phyloP scores from a whole-genome alignment of 2,329 filamentous ascomycete species.

The Zalaria obscura region DNA sequence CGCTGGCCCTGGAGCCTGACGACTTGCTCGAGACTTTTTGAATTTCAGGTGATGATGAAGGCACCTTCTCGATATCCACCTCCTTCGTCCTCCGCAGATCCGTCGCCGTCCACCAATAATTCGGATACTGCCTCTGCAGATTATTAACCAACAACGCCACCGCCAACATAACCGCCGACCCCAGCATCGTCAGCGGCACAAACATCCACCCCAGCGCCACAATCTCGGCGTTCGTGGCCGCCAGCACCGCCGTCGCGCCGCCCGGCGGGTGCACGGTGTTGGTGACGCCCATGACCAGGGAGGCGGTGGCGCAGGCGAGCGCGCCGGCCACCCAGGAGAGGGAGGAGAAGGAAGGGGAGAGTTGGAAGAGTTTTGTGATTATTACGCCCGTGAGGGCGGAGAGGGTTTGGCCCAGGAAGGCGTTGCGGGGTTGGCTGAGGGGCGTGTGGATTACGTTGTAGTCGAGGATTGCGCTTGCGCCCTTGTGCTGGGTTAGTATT shows the following conservation, averaged over 20 bases:
- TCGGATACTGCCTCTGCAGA: conserved; percentile 29
- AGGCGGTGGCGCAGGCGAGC: conserved; percentile 26
- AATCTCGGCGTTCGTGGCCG: conserved; percentile 24
- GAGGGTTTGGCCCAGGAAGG: conserved; percentile 30
- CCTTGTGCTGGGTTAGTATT: conserved; percentile 14
- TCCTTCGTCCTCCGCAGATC: conserved; percentile 11
- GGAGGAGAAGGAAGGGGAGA: conserved; percentile 19
- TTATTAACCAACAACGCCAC: conserved; percentile 32
- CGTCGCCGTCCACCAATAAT: conserved; percentile 32
- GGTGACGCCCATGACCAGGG: conserved; percentile 31
- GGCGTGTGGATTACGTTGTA: conserved; percentile 33
- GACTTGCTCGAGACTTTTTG: conserved; percentile 5
- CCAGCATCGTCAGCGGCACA: conserved; percentile 27
- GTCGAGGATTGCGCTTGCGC: conserved; percentile 32
- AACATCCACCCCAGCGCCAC: conserved; percentile 32
- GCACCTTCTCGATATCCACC: conserved; percentile 7
- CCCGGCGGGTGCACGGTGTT: conserved; percentile 36
- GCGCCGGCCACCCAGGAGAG: conserved; percentile 32
- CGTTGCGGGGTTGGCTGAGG: conserved; percentile 32
- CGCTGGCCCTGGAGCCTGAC: conserved; percentile 2
- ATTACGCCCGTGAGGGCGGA: conserved; percentile 29
- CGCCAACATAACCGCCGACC: conserved; percentile 25
- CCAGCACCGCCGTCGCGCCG: conserved; percentile 33
- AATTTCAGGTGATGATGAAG: conserved; percentile 2
- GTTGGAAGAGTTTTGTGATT: conserved; percentile 30